Evolutionary conservation across 257 asterid genomes (phyloP).

Genomic region (Apocynum venetum): DNA sequence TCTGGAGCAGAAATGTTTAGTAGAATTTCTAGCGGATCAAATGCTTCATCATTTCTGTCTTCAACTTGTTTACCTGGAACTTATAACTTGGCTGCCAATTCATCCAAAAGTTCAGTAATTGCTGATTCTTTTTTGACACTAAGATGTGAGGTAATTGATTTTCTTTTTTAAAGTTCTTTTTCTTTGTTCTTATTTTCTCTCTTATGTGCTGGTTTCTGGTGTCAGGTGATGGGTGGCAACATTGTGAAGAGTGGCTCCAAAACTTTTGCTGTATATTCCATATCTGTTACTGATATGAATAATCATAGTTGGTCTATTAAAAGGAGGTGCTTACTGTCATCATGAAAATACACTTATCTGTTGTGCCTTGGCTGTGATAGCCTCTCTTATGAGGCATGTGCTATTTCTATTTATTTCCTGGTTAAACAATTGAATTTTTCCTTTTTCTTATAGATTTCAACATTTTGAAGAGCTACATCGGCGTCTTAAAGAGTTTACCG

Average conservation of each 20-base stretch:
- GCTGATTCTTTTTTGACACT: conserved; percentile 64
- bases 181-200: conserved; percentile 17
- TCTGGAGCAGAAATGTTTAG: conserved; percentile 62
- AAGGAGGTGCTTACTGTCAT: conserved; percentile 61
- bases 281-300: conserved; percentile 79
- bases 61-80: conserved; percentile 58
- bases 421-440: conserved; percentile 13
- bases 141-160: conserved; percentile 78
- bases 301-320: conserved; percentile 90
- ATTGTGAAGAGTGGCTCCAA: conserved; percentile 92
- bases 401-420: not conserved
- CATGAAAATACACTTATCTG: conserved; percentile 4
- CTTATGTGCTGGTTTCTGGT: conserved; percentile 26
- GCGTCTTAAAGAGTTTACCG: conserved; percentile 88
- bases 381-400: not conserved
- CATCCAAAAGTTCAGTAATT: conserved; percentile 57
- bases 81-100: conserved; percentile 50
- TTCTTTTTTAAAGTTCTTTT: conserved; percentile 6
- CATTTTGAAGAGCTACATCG: conserved; percentile 98
- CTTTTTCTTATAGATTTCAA: conserved; percentile 56
- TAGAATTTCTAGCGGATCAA: conserved; percentile 57
- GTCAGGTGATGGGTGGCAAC: conserved; percentile 85
- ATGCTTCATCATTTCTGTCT: conserved; percentile 69
- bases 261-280: conserved; percentile 78
- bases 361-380: not conserved